phyloP scores from a whole-genome alignment of 225 moss, liverwort and hornwort genomes.

The Sphagnum contortum region DNA sequence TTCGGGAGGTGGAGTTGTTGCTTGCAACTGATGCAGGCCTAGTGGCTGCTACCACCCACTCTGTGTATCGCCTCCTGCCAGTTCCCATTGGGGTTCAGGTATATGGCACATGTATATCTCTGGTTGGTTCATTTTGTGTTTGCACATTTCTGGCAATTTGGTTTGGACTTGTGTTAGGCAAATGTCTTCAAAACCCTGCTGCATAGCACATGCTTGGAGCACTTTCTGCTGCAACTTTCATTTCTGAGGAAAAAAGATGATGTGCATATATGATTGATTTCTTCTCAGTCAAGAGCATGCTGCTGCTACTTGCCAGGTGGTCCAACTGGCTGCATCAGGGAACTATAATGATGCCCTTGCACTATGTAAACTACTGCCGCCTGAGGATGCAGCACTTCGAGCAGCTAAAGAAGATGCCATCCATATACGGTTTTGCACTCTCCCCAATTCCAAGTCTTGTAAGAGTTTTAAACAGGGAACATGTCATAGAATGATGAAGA shows the following conservation, averaged over 20 bases:
- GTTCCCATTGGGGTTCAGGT: conserved; percentile 93
- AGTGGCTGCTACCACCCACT: conserved; percentile 69
- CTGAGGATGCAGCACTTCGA: conserved; percentile 88
- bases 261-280: too few relatives aligned
- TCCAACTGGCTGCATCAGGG: conserved; percentile 86
- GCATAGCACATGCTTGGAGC: too few relatives aligned
- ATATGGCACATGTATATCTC: too few relatives aligned
- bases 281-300: too few relatives aligned
- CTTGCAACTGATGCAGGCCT: conserved; percentile 70
- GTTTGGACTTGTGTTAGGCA: too few relatives aligned
- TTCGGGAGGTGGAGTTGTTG: conserved; percentile 63
- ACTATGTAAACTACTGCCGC: conserved; percentile 79
- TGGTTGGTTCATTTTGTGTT: too few relatives aligned
- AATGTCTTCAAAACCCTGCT: too few relatives aligned
- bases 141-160: too few relatives aligned
- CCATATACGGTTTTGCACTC: conserved; percentile 49
- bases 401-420: conserved; percentile 87
- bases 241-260: too few relatives aligned
- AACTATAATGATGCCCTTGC: conserved; percentile 82
- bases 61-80: conserved; percentile 70
- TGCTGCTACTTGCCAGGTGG: conserved; percentile 31
- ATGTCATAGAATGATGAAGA: too few relatives aligned
- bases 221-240: too few relatives aligned
- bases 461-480: too few relatives aligned
- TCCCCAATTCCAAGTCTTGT: not conserved